Conservation (phyloP, 495 filamentous ascomycete species). For the Glarea lozoyensis region DNA sequence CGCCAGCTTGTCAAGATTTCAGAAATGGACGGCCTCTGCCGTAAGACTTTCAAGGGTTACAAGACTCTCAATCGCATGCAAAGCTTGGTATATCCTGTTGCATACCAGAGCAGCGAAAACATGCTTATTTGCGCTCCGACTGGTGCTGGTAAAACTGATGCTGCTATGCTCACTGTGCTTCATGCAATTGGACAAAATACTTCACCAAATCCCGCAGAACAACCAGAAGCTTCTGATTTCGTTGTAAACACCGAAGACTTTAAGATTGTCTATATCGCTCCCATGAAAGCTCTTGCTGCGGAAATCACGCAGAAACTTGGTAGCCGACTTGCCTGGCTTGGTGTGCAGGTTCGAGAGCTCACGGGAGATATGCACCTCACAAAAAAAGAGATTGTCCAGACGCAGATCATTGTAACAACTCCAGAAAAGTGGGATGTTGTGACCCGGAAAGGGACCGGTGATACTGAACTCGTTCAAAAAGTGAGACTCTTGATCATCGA, state of each 20-base stretch:
- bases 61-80: conserved; percentile 95
- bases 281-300: conserved; percentile 95
- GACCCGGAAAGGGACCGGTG: conserved; percentile 90
- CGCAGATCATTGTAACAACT: conserved; percentile 97
- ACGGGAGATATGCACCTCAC: conserved; percentile 99
- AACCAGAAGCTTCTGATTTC: conserved; percentile 68
- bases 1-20: conserved; percentile 69
- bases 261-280: conserved; percentile 97
- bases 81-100: conserved; percentile 89
- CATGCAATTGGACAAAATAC: conserved; percentile 83
- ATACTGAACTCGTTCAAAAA: conserved; percentile 96
- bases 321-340: conserved; percentile 89
- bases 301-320: conserved; percentile 93
- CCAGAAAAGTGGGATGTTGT: conserved; percentile 99
- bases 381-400: conserved; percentile 89
- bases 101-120: conserved; percentile 92
- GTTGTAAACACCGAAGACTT: conserved; percentile 75
- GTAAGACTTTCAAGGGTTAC: conserved; percentile 89
- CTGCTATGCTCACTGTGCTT: conserved; percentile 91
- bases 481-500: conserved; percentile 95
- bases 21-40: conserved; percentile 83
- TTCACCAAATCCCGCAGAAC: conserved; percentile 63
- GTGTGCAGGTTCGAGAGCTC: conserved; percentile 78
- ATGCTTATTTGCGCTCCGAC: conserved; percentile 98
- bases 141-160: conserved; percentile 97